Conservation (phyloP, 129 eudicot species). For the Calendula officinalis region DNA sequence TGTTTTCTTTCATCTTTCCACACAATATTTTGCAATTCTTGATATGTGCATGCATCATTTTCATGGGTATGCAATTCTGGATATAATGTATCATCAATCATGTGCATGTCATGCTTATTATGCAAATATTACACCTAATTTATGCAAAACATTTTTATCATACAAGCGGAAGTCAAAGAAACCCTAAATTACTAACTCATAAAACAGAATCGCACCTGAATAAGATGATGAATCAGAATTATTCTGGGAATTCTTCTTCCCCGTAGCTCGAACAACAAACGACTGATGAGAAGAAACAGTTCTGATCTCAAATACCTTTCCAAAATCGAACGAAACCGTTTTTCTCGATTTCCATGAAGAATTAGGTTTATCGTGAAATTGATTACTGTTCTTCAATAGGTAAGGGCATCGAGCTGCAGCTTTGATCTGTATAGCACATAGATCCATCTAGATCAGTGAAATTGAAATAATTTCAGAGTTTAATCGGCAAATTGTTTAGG, state of each 20-base stretch:
- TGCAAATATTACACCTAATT: no score
- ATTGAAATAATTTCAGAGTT: background rate
- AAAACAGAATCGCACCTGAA: slow-evolving; percentile 21
- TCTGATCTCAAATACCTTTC: background rate
- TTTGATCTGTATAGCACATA: slow-evolving; percentile 45
- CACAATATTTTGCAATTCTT: no score
- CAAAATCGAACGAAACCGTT: slow-evolving; percentile 17
- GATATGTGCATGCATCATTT: no score
- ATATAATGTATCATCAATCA: no score
- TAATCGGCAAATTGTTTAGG: background rate
- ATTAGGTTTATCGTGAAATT: slow-evolving; percentile 24
- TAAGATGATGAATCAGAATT: slow-evolving; percentile 44
- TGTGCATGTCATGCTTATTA: no score
- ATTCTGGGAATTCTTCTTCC: slow-evolving; percentile 43
- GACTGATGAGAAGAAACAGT: slow-evolving; percentile 35
- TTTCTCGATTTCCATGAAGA: slow-evolving; percentile 22
- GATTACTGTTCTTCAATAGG: slow-evolving; percentile 19
- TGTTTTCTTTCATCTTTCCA: no score
- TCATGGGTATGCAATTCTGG: no score
- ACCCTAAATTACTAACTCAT: background rate
- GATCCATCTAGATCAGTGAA: slow-evolving; percentile 42
- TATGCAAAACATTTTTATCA: no score
- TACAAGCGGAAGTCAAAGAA: background rate
- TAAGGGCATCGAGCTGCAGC: slow-evolving; percentile 22
- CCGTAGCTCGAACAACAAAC: slow-evolving; percentile 43